These are phyloP conservation scores for Penicillium brasilianum DNA, from an alignment of 2,329 filamentous ascomycete species.

Conservation along the genomic window DNA sequence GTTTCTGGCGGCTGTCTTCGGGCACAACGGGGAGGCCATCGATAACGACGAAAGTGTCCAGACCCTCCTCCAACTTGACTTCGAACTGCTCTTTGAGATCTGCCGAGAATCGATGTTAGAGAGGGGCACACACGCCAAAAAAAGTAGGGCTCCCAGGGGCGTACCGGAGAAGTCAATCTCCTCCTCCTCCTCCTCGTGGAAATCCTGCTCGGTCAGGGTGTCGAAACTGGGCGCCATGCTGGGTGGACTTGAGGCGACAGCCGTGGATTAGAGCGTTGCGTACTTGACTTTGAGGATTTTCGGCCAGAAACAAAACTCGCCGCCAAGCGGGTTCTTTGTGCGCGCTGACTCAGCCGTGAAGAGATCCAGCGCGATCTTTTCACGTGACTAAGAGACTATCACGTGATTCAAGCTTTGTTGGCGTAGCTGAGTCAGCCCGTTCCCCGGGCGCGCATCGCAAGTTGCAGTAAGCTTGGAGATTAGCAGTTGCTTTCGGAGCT, in stretches of 20 bases:
- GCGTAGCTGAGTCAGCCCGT: conserved; percentile 13
- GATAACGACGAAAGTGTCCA: conserved; percentile 94
- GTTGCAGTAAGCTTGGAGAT: conserved; percentile 2
- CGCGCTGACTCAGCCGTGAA: conserved; percentile 36
- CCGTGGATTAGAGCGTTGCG: conserved; percentile 31
- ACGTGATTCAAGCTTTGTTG: not conserved
- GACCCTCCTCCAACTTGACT: conserved; percentile 91
- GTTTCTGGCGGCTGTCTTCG: conserved; percentile 89
- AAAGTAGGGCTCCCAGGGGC: conserved; percentile 32
- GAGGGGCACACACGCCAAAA: conserved; percentile 35
- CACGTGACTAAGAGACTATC: conserved; percentile 9
- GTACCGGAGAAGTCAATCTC: conserved; percentile 85
- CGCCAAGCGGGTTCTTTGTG: conserved; percentile 41
- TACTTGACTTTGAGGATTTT: conserved; percentile 39
- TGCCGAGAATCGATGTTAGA: conserved; percentile 34
- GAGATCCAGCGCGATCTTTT: not conserved
- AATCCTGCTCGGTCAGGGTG: conserved; percentile 87
- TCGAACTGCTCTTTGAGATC: conserved; percentile 94
- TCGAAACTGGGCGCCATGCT: conserved; percentile 95
- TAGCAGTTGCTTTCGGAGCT: conserved; percentile 16
- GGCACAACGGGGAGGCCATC: conserved; percentile 90
- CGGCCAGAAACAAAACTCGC: conserved; percentile 43
- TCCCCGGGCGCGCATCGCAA: conserved; percentile 14
- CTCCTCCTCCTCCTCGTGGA: conserved; percentile 87
- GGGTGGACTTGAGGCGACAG: conserved; percentile 29